Percentiles rank a stretch among this genome's conserved stretches.
These are phyloP conservation scores for Dendrostoma leiphaemia DNA, from an alignment of 2,329 filamentous ascomycete species.

Conservation along the genomic window DNA sequence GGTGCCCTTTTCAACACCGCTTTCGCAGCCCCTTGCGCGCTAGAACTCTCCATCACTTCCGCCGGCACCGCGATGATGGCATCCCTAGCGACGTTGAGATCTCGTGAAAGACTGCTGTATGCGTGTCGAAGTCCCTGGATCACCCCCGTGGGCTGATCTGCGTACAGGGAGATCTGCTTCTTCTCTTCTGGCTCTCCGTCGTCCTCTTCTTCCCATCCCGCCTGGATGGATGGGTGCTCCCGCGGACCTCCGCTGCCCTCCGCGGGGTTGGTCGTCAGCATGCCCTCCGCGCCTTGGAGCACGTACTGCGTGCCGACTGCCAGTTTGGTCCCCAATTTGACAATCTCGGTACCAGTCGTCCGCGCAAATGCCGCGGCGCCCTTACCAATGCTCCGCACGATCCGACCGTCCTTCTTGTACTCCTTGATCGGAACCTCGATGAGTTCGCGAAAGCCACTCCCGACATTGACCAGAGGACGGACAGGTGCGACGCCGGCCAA, in stretches of 20 bases:
- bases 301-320: constrained; percentile 94
- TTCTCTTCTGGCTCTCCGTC: constrained; percentile 65
- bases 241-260: constrained; percentile 24
- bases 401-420: constrained; percentile 89
- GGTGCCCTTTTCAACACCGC: constrained; percentile 80
- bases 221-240: constrained; percentile 12
- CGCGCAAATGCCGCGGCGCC: constrained; percentile 87
- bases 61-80: constrained; percentile 93
- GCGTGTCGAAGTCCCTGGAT: constrained; percentile 82
- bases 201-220: constrained; percentile 48
- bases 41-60: constrained; percentile 83
- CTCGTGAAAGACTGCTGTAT: constrained; percentile 77
- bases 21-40: constrained; percentile 74
- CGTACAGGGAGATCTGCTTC: constrained; percentile 85
- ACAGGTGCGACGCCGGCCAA: constrained; percentile 86
- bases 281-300: constrained; percentile 81
- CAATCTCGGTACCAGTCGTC: constrained; percentile 90
- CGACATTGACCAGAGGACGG: constrained; percentile 87
- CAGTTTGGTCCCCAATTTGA: constrained; percentile 89
- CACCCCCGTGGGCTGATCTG: constrained; percentile 88
- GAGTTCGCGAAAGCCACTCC: constrained; percentile 80
- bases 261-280: constrained; percentile 55
- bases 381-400: constrained; percentile 89
- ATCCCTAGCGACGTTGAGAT: constrained; percentile 82
- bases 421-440: constrained; percentile 88